Evolutionary conservation across 192 early-diverging fungal genomes (phyloP), one percentile per base, ranked within the genome.

Genomic region (Backusella circina): DNA sequence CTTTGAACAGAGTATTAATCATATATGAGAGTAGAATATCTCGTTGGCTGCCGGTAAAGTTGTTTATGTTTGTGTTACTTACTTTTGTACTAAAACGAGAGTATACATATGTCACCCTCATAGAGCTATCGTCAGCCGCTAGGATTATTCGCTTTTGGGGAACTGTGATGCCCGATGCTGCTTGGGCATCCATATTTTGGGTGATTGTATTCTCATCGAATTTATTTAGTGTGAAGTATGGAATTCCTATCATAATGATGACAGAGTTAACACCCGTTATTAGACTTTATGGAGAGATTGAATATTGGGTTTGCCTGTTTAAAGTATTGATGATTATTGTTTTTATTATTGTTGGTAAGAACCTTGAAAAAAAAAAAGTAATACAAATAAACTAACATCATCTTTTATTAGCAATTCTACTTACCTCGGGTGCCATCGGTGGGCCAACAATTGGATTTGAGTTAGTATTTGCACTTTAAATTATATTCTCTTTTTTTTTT

Each of bases 241-340:
- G 2, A 13, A 2, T 2, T 26, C 3, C 2, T 4, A 16, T 3
- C 36, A 37, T 37, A 0, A 37, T 37, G 10, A 38, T 38, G 6
- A 38, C n/a, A n/a, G n/a, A n/a, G n/a, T n/a, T n/a, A n/a, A n/a
- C n/a, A n/a, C n/a, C n/a, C n/a, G n/a, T n/a, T n/a, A 35, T 44
- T 35, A 65, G 94, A 47, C 87, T 91, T 18, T 98, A 94, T 86
- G 96, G 95, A 75, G 96, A 98, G 80, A 79, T 90, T 10, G 96
- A 98, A 84, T 96, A 93, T 76, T 90, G 90, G 90, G 80, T 96
- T 50, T 84, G 89, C 13, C 37, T 89, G 36, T 87, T 93, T 83
- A 96, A 96, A 77, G 89, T 96, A 35, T 73, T 92, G 21, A 82
- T 92, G 23, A 90, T 95, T 30, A 65, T 92, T 47, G 80, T 95